Evolutionary conservation across 192 early-diverging fungal genomes (phyloP).

Genomic region (Lunasporangiospora selenospora): DNA sequence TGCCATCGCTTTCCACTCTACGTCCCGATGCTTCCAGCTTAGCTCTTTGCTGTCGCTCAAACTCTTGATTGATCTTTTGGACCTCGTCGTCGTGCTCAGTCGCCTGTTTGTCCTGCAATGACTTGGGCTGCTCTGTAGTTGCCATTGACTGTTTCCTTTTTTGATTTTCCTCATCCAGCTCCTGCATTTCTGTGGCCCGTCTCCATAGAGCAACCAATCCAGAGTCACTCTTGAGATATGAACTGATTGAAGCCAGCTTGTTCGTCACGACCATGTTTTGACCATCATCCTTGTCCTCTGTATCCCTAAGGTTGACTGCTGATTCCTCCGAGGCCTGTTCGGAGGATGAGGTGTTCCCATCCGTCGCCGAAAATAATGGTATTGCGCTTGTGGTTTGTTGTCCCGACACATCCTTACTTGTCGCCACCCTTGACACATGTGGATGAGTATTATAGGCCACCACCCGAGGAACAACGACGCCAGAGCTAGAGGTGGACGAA

Average conservation of each 20-base stretch:
- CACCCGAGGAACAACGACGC: not conserved
- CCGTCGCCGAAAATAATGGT: too few relatives aligned
- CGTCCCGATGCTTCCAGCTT: slow-evolving; percentile 9
- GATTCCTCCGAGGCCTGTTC: too few relatives aligned
- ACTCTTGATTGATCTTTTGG: slow-evolving; percentile 46
- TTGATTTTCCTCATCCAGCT: slow-evolving; percentile 37
- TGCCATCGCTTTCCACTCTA: too few relatives aligned
- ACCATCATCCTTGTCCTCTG: not conserved
- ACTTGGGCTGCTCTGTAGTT: slow-evolving; percentile 13
- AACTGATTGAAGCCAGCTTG: slow-evolving; percentile 41
- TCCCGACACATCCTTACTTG: not conserved
- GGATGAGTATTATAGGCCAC: not conserved
- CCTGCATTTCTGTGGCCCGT: slow-evolving; percentile 45
- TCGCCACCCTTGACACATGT: not conserved
- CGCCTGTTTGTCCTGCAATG: slow-evolving; percentile 23
- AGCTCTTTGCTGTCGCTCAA: slow-evolving; percentile 30
- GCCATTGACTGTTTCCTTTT: slow-evolving; percentile 9
- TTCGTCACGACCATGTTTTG: not conserved
- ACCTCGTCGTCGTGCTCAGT: slow-evolving; percentile 36
- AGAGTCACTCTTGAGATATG: slow-evolving; percentile 44
- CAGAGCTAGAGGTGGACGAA: slow-evolving; percentile 12
- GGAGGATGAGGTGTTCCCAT: too few relatives aligned
- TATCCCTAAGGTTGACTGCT: too few relatives aligned
- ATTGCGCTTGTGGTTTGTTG: not conserved
- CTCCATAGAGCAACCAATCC: slow-evolving; percentile 42